phyloP scores from a whole-genome alignment of 2,329 filamentous ascomycete genomes.

The Purpureocillium takamizusanense region DNA sequence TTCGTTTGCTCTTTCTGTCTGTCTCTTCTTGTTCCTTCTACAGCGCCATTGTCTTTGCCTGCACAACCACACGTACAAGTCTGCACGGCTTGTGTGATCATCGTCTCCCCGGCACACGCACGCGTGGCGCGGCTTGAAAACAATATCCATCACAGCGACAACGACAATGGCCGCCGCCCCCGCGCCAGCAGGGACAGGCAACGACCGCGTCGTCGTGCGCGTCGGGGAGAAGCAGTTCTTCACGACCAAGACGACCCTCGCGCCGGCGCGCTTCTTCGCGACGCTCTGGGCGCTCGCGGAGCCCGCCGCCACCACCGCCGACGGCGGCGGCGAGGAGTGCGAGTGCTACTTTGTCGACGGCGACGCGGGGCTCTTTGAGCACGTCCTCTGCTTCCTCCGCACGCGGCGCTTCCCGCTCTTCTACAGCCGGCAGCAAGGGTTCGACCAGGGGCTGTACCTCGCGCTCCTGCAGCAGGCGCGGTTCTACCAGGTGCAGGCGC shows the following conservation, averaged over 20 bases:
- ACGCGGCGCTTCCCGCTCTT: slow-evolving; percentile 23
- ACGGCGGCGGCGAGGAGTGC: no score
- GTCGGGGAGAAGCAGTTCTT: slow-evolving; percentile 10
- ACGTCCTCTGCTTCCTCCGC: slow-evolving; percentile 25
- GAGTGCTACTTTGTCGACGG: slow-evolving; percentile 29
- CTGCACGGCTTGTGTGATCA: no score
- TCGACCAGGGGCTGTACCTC: slow-evolving; percentile 22
- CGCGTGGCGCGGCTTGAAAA: no score
- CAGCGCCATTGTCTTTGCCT: no score
- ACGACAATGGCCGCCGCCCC: no score
- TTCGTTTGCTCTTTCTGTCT: no score
- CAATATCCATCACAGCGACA: no score
- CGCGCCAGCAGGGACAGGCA: no score
- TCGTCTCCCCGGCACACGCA: no score
- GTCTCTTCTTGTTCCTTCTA: no score
- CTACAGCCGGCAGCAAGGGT: slow-evolving; percentile 17
- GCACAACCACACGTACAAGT: no score
- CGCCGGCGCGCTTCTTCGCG: slow-evolving; percentile 8
- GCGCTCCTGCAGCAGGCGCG: slow-evolving; percentile 21
- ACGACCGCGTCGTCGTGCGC: not conserved
- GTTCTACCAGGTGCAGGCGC: slow-evolving; percentile 19
- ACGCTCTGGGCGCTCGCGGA: slow-evolving; percentile 4
- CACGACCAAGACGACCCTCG: slow-evolving; percentile 9
- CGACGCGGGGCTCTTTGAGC: slow-evolving; percentile 23
- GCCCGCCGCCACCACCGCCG: no score